A percentile compares a stretch with the other conserved stretches of the same genome.
phyloP scores from a whole-genome alignment of 345 rosid species.

The Hibiscus mutabilis region DNA sequence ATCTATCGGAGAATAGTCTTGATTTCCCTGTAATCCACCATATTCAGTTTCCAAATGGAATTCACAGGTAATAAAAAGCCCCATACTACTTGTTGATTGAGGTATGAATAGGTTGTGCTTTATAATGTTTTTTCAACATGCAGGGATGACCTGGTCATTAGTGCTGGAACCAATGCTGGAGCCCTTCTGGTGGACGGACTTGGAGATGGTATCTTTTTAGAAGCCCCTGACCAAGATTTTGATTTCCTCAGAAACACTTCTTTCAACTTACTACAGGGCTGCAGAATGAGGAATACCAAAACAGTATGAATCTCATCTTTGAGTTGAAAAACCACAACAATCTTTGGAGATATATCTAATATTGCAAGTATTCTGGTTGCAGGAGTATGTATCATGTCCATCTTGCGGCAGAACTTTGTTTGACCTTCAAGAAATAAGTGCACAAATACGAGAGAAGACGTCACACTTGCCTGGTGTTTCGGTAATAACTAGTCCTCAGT shows the following conservation, averaged over 20 bases:
- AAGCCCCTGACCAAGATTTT: constrained; percentile 80
- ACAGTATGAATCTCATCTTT: constrained; percentile 46
- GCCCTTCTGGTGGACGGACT: constrained; percentile 94
- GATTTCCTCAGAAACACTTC: constrained; percentile 89
- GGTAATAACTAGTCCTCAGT: constrained; percentile 30
- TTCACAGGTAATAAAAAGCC: constrained; percentile 53
- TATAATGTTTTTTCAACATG: constrained; percentile 16
- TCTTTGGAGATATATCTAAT: neutral
- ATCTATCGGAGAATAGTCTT: constrained; percentile 53
- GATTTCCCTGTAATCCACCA: constrained; percentile 91
- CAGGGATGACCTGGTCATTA: constrained; percentile 92
- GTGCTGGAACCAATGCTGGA: constrained; percentile 79
- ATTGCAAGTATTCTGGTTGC: constrained; percentile 14
- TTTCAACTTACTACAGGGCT: constrained; percentile 91
- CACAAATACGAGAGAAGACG: constrained; percentile 84
- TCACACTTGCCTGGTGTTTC: constrained; percentile 97
- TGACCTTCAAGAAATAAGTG: constrained; percentile 95
- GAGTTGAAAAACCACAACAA: neutral
- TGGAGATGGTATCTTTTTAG: constrained; percentile 85
- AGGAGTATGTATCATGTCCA: constrained; percentile 97
- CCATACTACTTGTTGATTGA: neutral
- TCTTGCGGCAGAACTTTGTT: constrained; percentile 97
- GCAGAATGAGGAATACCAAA: constrained; percentile 98
- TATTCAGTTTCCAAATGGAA: constrained; percentile 61
- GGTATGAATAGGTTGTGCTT: neutral